phyloP scores from a whole-genome alignment of 225 moss, liverwort and hornwort genomes.

The Lunularia cruciata region DNA sequence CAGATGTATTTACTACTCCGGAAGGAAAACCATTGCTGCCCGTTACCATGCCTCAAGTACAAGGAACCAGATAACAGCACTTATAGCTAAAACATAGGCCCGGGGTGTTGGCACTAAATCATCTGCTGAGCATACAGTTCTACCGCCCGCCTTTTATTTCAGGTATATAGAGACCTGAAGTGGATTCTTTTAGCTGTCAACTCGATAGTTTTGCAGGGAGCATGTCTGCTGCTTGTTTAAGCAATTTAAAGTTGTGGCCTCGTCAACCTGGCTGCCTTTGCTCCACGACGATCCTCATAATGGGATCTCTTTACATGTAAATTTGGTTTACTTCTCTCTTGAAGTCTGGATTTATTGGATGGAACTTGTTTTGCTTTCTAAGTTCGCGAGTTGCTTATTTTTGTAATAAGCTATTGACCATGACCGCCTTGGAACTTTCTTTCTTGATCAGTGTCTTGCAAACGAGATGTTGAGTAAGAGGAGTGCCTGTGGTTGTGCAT shows the following conservation, averaged over 20 bases:
- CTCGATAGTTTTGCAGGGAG: conserved; percentile 2
- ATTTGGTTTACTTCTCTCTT: no score
- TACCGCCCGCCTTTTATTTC: neutral
- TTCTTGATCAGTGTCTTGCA: no score
- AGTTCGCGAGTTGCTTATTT: no score
- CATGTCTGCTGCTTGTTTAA: conserved; percentile 1
- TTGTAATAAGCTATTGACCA: no score
- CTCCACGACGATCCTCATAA: no score
- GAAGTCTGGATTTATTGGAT: no score
- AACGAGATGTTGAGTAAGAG: no score
- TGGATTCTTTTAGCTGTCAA: neutral
- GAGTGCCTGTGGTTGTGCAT: no score
- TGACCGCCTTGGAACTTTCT: no score
- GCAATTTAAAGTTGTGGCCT: neutral
- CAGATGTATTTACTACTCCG: conserved; percentile 41
- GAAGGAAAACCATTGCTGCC: conserved; percentile 33
- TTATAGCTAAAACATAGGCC: neutral
- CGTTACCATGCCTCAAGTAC: conserved; percentile 3
- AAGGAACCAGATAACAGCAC: conserved; percentile 4
- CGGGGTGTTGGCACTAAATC: neutral
- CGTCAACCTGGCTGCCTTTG: no score
- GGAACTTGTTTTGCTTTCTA: no score
- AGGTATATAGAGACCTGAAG: neutral
- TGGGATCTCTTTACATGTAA: no score
- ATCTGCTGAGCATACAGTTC: neutral